Conservation (phyloP, 2,329 filamentous ascomycete genomes). For the Colletotrichum sp. region DNA sequence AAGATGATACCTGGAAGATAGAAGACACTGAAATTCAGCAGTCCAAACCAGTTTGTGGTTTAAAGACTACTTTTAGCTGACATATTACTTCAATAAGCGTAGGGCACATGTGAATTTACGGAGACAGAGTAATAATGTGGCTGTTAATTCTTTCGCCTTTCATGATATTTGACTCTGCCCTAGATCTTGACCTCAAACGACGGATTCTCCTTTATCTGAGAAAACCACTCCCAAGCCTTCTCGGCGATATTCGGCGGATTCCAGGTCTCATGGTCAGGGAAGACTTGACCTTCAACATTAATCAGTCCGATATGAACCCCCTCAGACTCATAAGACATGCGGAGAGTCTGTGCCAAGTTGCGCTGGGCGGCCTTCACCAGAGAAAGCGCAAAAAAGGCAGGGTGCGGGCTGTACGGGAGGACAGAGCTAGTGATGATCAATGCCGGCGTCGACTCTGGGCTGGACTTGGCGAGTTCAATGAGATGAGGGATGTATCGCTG, state of each 20-base stretch:
- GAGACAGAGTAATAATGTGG: too few species aligned
- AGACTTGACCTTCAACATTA: conserved; percentile 47
- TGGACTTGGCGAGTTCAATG: conserved; percentile 33
- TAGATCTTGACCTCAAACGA: conserved; percentile 36
- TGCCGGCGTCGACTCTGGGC: conserved; percentile 40
- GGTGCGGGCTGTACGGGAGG: conserved; percentile 50
- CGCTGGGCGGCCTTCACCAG: conserved; percentile 56
- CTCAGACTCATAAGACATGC: conserved; percentile 37
- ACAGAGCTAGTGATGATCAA: conserved; percentile 54
- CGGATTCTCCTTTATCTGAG: conserved; percentile 38
- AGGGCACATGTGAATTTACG: neutral
- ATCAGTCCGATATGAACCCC: conserved; percentile 54
- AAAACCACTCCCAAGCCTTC: conserved; percentile 47
- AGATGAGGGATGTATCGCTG: conserved; percentile 51
- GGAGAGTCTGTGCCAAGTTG: conserved; percentile 50
- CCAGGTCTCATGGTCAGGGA: conserved; percentile 22
- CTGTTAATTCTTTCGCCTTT: too few species aligned
- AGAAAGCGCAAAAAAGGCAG: conserved; percentile 52
- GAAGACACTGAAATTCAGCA: neutral
- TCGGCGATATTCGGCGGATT: conserved; percentile 40
- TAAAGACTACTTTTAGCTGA: neutral
- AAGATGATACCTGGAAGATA: too few species aligned
- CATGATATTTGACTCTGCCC: neutral
- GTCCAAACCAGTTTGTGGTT: neutral
- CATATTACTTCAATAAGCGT: neutral